phyloP scores from a whole-genome alignment of 2,329 filamentous ascomycete genomes.

The Teratosphaeria nubilosa region DNA sequence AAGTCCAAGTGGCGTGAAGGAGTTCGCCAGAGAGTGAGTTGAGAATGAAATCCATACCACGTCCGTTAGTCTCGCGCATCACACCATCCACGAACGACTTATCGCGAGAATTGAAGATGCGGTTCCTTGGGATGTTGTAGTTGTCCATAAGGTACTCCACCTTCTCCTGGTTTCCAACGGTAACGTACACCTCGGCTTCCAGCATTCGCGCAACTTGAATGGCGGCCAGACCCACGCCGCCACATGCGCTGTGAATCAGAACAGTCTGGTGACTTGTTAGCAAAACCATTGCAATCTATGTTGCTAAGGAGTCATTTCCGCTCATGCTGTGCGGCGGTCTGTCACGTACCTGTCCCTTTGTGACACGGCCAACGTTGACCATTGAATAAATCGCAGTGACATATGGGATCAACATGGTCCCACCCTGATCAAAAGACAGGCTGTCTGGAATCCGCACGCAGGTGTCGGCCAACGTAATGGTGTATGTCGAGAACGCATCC shows the following conservation, averaged over 20 bases:
- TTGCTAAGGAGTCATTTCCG: neutral
- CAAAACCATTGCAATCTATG: neutral
- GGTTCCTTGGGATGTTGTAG: constrained; percentile 15
- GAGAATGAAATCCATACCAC: constrained; percentile 26
- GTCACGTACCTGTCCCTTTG: neutral
- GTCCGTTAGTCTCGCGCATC: constrained; percentile 14
- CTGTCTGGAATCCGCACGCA: constrained; percentile 8
- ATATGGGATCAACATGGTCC: constrained; percentile 7
- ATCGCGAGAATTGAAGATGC: constrained; percentile 23
- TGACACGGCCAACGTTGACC: constrained; percentile 4
- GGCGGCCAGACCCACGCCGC: constrained; percentile 18
- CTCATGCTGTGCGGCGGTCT: too few relatives aligned
- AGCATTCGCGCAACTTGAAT: constrained; percentile 15
- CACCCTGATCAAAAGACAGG: constrained; percentile 12
- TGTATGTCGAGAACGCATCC: constrained; percentile 8
- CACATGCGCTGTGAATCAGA: constrained; percentile 20
- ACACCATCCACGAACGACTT: constrained; percentile 17
- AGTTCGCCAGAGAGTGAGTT: constrained; percentile 19
- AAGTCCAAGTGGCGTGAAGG: constrained; percentile 17
- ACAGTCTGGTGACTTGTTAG: constrained; percentile 12
- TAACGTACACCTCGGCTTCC: constrained; percentile 20
- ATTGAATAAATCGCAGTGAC: constrained; percentile 5
- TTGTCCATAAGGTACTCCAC: constrained; percentile 10
- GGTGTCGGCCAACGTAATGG: neutral
- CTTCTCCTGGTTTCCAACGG: constrained; percentile 18